phyloP scores from a whole-genome alignment of 257 asterid species.

The Przewalskia tangutica region DNA sequence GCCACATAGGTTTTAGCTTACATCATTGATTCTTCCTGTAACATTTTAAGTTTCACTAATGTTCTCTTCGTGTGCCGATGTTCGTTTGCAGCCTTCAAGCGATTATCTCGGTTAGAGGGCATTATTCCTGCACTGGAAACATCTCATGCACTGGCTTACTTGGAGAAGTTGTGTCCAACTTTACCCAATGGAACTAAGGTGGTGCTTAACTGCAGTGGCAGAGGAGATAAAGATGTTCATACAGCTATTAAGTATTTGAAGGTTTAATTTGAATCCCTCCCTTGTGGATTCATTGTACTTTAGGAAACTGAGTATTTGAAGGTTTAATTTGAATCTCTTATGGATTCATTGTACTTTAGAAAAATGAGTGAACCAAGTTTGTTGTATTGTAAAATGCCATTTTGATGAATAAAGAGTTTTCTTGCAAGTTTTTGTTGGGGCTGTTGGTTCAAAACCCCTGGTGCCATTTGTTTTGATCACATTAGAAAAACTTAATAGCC shows the following conservation, averaged over 20 bases:
- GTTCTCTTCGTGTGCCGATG: background rate
- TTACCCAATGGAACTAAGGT: constrained; percentile 76
- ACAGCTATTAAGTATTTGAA: constrained; percentile 60
- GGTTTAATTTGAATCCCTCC: constrained; percentile 19
- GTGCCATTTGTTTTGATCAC: background rate
- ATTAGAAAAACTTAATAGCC: background rate
- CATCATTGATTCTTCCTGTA: background rate
- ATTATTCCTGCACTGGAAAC: constrained; percentile 95
- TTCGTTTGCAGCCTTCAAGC: constrained; percentile 65
- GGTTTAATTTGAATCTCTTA: constrained; percentile 19
- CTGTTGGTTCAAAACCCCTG: background rate
- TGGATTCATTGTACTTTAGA: background rate
- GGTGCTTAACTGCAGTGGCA: constrained; percentile 90
- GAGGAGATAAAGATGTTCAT: constrained; percentile 96
- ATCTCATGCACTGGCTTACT: constrained; percentile 82
- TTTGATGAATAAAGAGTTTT: background rate
- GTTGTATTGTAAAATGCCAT: background rate
- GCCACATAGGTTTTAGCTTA: background rate
- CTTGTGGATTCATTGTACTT: background rate
- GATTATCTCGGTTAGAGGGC: constrained; percentile 82
- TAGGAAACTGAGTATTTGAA: constrained; percentile 17
- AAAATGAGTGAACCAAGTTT: background rate
- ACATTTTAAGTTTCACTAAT: background rate
- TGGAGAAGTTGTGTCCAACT: constrained; percentile 80
- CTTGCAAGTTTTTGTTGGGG: background rate